These are phyloP conservation scores for Clavispora fructus DNA, from an alignment of 805 yeast species.

Conservation along the genomic window DNA sequence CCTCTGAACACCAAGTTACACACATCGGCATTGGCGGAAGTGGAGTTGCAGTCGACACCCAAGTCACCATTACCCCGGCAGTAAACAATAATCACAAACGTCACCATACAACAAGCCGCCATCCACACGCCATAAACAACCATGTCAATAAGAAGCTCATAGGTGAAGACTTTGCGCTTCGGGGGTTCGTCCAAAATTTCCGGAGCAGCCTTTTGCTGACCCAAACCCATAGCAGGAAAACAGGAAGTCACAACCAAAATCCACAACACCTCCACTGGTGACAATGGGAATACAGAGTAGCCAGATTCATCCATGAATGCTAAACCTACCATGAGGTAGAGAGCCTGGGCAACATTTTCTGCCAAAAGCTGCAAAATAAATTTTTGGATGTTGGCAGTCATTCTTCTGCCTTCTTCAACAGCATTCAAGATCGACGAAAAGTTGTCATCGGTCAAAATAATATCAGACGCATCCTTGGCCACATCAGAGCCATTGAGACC, in stretches of 20 bases:
- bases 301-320: conserved; percentile 61
- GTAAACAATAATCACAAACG: conserved; percentile 33
- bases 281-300: conserved; percentile 73
- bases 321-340: conserved; percentile 65
- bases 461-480: conserved; percentile 25
- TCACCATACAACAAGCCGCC: conserved; percentile 37
- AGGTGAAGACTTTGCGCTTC: conserved; percentile 32
- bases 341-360: conserved; percentile 44
- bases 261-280: conserved; percentile 32
- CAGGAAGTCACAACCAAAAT: conserved; percentile 18
- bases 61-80: conserved; percentile 36
- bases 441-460: conserved; percentile 24
- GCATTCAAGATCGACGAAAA: conserved; percentile 25
- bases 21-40: conserved; percentile 11
- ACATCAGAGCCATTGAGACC: conserved; percentile 26
- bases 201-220: conserved; percentile 34
- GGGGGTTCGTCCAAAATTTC: conserved; percentile 37
- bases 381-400: conserved; percentile 18
- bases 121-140: conserved; percentile 36
- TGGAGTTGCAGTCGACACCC: conserved; percentile 32
- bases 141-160: conserved; percentile 39
- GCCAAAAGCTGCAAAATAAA: conserved; percentile 18
- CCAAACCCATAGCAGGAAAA: conserved; percentile 21
- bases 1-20: conserved; percentile 35
- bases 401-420: conserved; percentile 21